Percentiles rank a stretch among this genome's conserved stretches.
Evolutionary conservation across 495 filamentous ascomycete genomes (phyloP).

Genomic region (Penicillium canescens): DNA sequence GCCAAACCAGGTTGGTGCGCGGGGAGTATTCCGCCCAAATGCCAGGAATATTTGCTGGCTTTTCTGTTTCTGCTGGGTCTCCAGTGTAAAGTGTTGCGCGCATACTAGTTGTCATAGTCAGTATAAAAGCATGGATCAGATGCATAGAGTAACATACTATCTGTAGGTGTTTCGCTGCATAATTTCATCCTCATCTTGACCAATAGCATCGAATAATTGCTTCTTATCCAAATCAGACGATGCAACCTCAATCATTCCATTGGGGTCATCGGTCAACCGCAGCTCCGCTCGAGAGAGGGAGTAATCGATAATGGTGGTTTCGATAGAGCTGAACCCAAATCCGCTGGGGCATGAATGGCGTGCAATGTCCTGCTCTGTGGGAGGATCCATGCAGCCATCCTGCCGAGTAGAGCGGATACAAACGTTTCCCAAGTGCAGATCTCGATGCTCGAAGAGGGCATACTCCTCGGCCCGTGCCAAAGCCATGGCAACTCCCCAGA

Average conservation of each 20-base stretch:
- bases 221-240: constrained; percentile 49
- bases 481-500: constrained; percentile 76
- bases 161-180: constrained; percentile 43
- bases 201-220: constrained; percentile 46
- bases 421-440: constrained; percentile 86
- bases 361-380: constrained; percentile 32
- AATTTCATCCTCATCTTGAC: constrained; percentile 44
- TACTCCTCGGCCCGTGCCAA: constrained; percentile 74
- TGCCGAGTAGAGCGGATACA: constrained; percentile 60
- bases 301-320: constrained; percentile 88
- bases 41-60: constrained; percentile 31
- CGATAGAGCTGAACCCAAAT: constrained; percentile 67
- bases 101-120: constrained; percentile 33
- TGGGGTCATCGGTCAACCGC: constrained; percentile 22
- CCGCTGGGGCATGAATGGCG: constrained; percentile 38
- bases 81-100: constrained; percentile 40
- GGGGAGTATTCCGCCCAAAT: constrained; percentile 50
- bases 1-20: constrained; percentile 51
- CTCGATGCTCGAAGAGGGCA: constrained; percentile 82
- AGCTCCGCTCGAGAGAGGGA: constrained; percentile 71
- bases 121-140: constrained; percentile 1
- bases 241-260: constrained; percentile 35
- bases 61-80: constrained; percentile 30
- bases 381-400: constrained; percentile 34
- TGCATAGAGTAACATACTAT: constrained; percentile 32